phyloP scores from a whole-genome alignment of 805 yeast species.

The Grigorovia jiainica region DNA sequence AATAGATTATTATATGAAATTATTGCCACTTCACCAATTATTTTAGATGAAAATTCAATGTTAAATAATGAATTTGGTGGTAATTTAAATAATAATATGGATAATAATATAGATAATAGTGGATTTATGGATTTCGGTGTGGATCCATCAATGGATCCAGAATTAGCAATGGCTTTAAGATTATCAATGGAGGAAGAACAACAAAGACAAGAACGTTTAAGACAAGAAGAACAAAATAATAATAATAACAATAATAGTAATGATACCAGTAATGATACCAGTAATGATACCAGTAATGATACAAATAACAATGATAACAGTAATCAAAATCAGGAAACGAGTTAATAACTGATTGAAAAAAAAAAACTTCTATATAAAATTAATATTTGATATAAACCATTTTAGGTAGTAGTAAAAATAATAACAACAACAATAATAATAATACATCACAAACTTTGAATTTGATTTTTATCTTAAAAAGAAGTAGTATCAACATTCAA shows the following conservation, averaged over 20 bases:
- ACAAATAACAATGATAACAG: conserved; percentile 1
- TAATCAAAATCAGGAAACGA: not conserved
- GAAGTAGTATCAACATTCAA: too few species aligned
- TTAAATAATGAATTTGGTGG: conserved; percentile 30
- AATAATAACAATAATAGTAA: conserved; percentile 5
- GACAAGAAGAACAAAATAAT: conserved; percentile 22
- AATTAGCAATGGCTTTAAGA: conserved; percentile 89
- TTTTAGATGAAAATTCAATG: conserved; percentile 44
- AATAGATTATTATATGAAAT: conserved; percentile 76
- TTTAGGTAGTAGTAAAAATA: too few species aligned
- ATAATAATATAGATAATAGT: conserved; percentile 35
- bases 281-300: not conserved
- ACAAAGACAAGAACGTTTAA: conserved; percentile 76
- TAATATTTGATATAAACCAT: not conserved
- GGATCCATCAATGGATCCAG: conserved; percentile 93
- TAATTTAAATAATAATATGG: conserved; percentile 33
- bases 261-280: not conserved
- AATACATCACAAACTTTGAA: too few species aligned
- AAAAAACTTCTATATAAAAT: too few species aligned
- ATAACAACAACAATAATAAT: too few species aligned
- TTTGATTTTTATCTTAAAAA: too few species aligned
- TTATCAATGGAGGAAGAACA: conserved; percentile 92
- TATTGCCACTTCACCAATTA: conserved; percentile 65
- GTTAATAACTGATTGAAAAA: too few species aligned
- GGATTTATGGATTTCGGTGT: conserved; percentile 56